Evolutionary conservation across 2,329 filamentous ascomycete species (phyloP).

Genomic region (Phialophora tarda): DNA sequence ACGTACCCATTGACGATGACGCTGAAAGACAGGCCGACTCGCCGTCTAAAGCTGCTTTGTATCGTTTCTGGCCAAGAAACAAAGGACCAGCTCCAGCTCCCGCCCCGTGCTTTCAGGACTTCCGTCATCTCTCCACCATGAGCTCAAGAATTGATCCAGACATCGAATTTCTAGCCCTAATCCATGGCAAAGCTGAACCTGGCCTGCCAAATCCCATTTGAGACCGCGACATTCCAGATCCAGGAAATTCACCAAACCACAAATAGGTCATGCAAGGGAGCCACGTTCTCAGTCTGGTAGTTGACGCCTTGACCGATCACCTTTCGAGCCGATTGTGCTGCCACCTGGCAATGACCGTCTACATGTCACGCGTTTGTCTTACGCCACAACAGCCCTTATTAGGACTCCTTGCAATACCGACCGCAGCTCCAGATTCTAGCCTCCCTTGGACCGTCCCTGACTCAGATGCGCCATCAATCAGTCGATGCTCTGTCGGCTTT

Average conservation of each 20-base stretch:
- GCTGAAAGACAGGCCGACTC: too few species aligned
- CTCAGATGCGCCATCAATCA: slow-evolving; percentile 12
- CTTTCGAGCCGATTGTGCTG: neutral
- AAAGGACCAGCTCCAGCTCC: neutral
- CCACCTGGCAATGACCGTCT: neutral
- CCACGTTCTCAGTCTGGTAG: neutral
- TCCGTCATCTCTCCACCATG: neutral
- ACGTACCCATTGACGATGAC: too few species aligned
- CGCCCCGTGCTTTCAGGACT: neutral
- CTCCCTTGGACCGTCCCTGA: slow-evolving; percentile 10
- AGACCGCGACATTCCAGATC: slow-evolving; percentile 19
- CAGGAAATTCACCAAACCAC: neutral
- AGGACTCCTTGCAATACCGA: slow-evolving; percentile 17
- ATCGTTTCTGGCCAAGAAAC: neutral
- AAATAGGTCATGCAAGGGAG: slow-evolving; percentile 19
- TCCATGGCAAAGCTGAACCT: neutral
- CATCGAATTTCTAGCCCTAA: neutral
- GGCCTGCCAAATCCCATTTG: slow-evolving; percentile 17
- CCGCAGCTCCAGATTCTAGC: slow-evolving; percentile 8
- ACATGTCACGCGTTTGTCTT: slow-evolving; percentile 14
- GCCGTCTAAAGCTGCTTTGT: too few species aligned
- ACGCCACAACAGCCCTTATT: slow-evolving; percentile 17
- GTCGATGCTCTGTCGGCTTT: neutral
- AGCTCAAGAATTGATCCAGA: neutral
- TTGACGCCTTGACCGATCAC: neutral